These are phyloP conservation scores for Aspergillus amoenus DNA, from an alignment of 2,329 filamentous ascomycete genomes.

Conservation along the genomic window DNA sequence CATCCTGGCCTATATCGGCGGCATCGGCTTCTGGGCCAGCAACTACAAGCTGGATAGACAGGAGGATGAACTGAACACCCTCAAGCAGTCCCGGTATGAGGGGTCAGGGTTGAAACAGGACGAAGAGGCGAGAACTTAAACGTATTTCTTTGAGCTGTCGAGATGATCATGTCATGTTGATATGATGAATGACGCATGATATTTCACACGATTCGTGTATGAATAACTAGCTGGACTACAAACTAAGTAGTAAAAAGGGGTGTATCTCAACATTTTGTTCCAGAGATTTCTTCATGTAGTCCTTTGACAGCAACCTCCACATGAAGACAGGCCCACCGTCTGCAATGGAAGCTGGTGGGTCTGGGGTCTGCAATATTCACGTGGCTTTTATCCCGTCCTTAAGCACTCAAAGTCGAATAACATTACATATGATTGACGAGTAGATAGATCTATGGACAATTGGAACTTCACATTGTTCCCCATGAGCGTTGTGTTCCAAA, in stretches of 20 bases:
- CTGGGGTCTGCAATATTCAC: too few relatives aligned
- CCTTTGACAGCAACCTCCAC: too few relatives aligned
- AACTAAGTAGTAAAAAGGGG: background rate
- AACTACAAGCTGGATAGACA: slow-evolving; percentile 63
- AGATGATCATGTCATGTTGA: slow-evolving; percentile 1
- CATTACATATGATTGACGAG: too few relatives aligned
- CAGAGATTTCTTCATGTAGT: too few relatives aligned
- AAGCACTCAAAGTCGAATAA: too few relatives aligned
- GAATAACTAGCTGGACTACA: background rate
- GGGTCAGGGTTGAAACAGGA: slow-evolving; percentile 1
- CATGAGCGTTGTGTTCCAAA: too few relatives aligned
- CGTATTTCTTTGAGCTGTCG: background rate
- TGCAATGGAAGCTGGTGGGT: too few relatives aligned
- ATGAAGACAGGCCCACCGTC: too few relatives aligned
- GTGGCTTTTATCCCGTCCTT: too few relatives aligned
- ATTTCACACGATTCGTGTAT: slow-evolving; percentile 1
- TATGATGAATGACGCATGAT: slow-evolving; percentile 3
- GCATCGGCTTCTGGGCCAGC: slow-evolving; percentile 65
- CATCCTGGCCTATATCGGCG: slow-evolving; percentile 62
- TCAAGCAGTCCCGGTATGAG: background rate
- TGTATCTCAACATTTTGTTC: too few relatives aligned
- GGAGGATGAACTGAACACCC: slow-evolving; percentile 65
- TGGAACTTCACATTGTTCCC: too few relatives aligned
- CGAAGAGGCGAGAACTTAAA: slow-evolving; percentile 1
- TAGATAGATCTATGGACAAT: too few relatives aligned